Base-by-base conservation (phyloP, 2,329 filamentous ascomycete species). In the Colletotrichum viniferum region DNA sequence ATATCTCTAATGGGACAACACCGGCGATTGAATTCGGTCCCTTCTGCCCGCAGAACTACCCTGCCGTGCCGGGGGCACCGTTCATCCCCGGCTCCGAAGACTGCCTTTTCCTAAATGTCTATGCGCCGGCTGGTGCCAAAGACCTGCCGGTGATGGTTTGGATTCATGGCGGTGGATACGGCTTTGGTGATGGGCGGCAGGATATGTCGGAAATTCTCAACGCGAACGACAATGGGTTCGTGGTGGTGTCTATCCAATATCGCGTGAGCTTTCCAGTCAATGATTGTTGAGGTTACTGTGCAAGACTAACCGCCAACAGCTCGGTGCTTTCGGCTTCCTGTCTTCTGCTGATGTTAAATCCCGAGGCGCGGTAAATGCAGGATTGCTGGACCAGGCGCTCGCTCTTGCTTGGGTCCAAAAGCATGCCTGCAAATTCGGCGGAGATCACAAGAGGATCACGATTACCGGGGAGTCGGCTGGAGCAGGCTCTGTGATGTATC, bases 391-490 rank as follows among this genome's bases (percentile, higher is more conserved):
- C 77, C 87, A 89, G 78, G 83, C 85, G 56, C 85, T 86, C 16
- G 87, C 86, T 0, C 81, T 91, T 3, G 78, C 86, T 77, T 91
- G 89, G 88, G 86, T 91, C 5, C 85, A 89, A 65, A 82, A 83
- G 7, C 81, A 90, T 76, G 89, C 91, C 62, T 75, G 81, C 32
- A 78, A 82, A 7, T 91, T 91, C 73, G 89, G 89, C 4, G 89
- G 89, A 10, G 85, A 91, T 69, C 83, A 85, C 1, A 77, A 77
- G 4, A 85, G 87, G 12, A 86, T 91, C 2, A 90, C 88, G 0
- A 86, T 90, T 32, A 84, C 85, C 78, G 89, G 90, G 0, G 86
- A 90, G 78, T 88, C 85, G 10, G 88, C 90, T 1, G 90, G 90
- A 3, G 90, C 83, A 1, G 89, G 88, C 1, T 83, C 82, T 13